Evolutionary conservation across 2,329 filamentous ascomycete genomes (phyloP), one percentile per base, ranked within the genome.

Genomic region (Botrytis elliptica): DNA sequence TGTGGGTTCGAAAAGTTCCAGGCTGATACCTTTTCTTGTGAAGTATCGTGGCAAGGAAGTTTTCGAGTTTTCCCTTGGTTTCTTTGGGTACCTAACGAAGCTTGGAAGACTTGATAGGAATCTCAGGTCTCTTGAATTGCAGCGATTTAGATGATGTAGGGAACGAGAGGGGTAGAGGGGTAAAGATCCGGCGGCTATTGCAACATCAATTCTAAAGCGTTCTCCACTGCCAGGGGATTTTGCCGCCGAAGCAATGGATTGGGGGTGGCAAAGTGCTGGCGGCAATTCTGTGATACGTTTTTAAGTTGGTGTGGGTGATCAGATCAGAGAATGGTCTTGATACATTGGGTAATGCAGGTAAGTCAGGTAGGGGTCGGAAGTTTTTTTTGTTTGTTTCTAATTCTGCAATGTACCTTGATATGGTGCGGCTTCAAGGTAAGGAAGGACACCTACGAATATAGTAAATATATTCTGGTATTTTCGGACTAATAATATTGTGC

Each of bases 101-200:
- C 29, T 66, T 2, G 14, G 7, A 18, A 5, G 22, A 38, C 25
- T 67, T 0, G 6, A 38, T 25, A 64, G 40, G 38, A 55, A 44
- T 44, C 25, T n/a, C 29, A 9, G 25, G 40, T 20, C 22, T 9
- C 22, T 14, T 6, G 36, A n/a, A 16, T n/a, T 40, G 36, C 14
- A 42, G 38, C 18, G 3, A 12, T 40, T 64, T 20, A 10, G 25
- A 42, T 55, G 38, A 12, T 42, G 1, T 18, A 29, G n/a, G 3
- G 25, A 25, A 14, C 14, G 8, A 29, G 38, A 42, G 25, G 38
- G 6, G 44, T 46, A 9, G 36, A 62, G 59, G 40, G 14, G 52
- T 55, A 18, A 63, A 7, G 25, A n/a, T 36, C 65, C 18, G 65
- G 46, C 65, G 65, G 46, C 65, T 67, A 67, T 40, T 55, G 36